phyloP scores from a whole-genome alignment of 2,329 filamentous ascomycete genomes.

The Tetracladium maxilliforme region DNA sequence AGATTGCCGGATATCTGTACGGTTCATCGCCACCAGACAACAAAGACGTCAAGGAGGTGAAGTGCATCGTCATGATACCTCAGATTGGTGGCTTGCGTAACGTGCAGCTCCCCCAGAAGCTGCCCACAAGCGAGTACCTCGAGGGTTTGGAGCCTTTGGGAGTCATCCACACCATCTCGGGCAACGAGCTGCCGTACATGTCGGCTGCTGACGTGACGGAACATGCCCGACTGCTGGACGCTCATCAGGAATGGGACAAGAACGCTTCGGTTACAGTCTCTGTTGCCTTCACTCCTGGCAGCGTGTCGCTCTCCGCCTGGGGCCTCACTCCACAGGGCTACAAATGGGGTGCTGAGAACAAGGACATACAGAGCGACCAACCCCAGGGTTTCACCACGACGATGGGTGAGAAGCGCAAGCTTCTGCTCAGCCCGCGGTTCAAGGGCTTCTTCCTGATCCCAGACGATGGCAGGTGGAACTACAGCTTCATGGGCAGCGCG shows the following conservation, averaged over 20 bases:
- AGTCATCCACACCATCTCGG: conserved; percentile 88
- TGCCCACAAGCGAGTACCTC: conserved; percentile 87
- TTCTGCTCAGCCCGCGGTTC: conserved; percentile 85
- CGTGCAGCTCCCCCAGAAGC: conserved; percentile 75
- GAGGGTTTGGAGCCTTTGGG: conserved; percentile 78
- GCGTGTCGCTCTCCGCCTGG: conserved; percentile 89
- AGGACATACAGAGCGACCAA: conserved; percentile 81
- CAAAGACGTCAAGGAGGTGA: conserved; percentile 91
- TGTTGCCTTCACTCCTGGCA: conserved; percentile 91
- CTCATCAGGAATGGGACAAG: conserved; percentile 65
- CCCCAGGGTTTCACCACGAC: conserved; percentile 83
- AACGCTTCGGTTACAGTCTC: conserved; percentile 92
- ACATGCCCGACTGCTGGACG: conserved; percentile 78
- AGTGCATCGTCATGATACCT: conserved; percentile 93
- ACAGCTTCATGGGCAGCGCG: conserved; percentile 88
- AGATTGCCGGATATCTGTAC: conserved; percentile 93
- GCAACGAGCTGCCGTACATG: conserved; percentile 95
- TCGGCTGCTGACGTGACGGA: conserved; percentile 87
- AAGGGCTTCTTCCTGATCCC: conserved; percentile 93
- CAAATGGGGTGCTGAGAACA: conserved; percentile 95
- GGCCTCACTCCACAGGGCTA: conserved; percentile 82
- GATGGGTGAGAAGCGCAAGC: conserved; percentile 92
- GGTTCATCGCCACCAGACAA: conserved; percentile 87
- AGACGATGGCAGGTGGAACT: conserved; percentile 86
- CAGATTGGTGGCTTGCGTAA: conserved; percentile 90